phyloP scores from a whole-genome alignment of 148 eudicot species.

The Fallopia convolvulus region DNA sequence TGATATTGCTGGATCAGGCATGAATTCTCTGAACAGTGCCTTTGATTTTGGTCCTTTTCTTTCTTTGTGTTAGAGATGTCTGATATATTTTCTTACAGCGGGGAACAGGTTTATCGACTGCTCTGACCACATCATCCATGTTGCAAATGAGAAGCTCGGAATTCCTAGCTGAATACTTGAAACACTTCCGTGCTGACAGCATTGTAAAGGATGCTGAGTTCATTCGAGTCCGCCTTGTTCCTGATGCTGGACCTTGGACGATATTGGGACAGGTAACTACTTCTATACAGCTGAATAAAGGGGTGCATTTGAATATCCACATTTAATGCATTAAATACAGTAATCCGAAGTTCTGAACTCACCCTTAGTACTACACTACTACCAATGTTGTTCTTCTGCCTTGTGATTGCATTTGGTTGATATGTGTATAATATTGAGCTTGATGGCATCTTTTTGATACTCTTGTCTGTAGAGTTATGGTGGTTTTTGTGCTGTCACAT shows the following conservation, averaged over 20 bases:
- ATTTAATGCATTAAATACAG: no score
- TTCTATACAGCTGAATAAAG: not conserved
- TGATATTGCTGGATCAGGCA: constrained; percentile 92
- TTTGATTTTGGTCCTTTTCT: constrained; percentile 14
- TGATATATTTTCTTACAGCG: constrained; percentile 48
- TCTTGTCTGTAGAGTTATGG: constrained; percentile 68
- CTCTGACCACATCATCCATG: constrained; percentile 78
- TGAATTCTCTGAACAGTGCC: constrained; percentile 14
- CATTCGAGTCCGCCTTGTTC: constrained; percentile 67
- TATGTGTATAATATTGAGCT: not conserved
- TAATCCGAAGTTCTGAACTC: no score
- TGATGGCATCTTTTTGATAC: constrained; percentile 8
- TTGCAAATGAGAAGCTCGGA: constrained; percentile 64
- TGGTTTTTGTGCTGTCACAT: constrained; percentile 90
- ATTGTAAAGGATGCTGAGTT: constrained; percentile 92
- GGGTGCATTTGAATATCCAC: no score
- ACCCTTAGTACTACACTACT: no score
- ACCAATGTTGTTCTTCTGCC: not conserved
- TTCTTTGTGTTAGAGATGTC: constrained; percentile 12
- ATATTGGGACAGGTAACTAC: constrained; percentile 85
- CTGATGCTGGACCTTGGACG: constrained; percentile 78
- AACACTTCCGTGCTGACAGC: constrained; percentile 83
- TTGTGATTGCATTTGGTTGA: not conserved
- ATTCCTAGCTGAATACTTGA: constrained; percentile 58
- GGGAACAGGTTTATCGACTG: constrained; percentile 94